A percentile compares a stretch with the other conserved stretches of the same genome.
Evolutionary conservation across 225 moss, liverwort and hornwort genomes (phyloP).

Genomic region (Physcomitrellopsis africana): DNA sequence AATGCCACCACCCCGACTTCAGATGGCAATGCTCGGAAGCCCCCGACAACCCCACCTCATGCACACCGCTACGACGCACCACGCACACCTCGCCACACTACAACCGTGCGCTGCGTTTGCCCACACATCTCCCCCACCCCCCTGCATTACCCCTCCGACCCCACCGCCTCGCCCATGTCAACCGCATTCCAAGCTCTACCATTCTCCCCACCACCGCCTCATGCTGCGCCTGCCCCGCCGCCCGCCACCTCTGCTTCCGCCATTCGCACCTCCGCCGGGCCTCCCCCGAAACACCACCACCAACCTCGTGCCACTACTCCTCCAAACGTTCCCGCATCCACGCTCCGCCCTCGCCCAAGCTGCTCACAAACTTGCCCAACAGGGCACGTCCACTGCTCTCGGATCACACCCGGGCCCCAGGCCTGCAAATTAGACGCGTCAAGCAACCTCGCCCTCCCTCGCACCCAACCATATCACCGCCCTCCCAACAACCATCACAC

Average conservation of each 20-base stretch:
- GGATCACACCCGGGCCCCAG: conserved; percentile 29
- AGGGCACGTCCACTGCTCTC: conserved; percentile 26
- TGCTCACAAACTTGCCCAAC: conserved; percentile 1
- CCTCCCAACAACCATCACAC: neutral
- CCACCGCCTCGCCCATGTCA: conserved; percentile 34
- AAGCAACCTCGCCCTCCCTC: conserved; percentile 14
- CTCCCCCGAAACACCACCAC: conserved; percentile 13
- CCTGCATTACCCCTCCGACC: conserved; percentile 31
- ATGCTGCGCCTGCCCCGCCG: neutral
- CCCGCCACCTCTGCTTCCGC: conserved; percentile 2
- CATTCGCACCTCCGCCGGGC: conserved; percentile 24
- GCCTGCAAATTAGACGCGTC: conserved; percentile 47
- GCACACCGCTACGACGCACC: neutral
- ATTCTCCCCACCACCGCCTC: conserved; percentile 34
- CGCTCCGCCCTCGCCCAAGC: conserved; percentile 23
- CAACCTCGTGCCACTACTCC: neutral
- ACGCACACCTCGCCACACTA: neutral
- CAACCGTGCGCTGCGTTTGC: conserved; percentile 12
- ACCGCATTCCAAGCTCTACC: conserved; percentile 45
- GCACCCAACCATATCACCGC: neutral
- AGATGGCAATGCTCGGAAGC: conserved; percentile 37
- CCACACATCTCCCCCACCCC: conserved; percentile 26
- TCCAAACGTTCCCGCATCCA: conserved; percentile 12
- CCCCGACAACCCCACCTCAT: no score
- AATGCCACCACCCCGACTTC: neutral